Base-by-base conservation (phyloP, 1,284 basidiomycete genomes). In the Moniliella sp. region DNA sequence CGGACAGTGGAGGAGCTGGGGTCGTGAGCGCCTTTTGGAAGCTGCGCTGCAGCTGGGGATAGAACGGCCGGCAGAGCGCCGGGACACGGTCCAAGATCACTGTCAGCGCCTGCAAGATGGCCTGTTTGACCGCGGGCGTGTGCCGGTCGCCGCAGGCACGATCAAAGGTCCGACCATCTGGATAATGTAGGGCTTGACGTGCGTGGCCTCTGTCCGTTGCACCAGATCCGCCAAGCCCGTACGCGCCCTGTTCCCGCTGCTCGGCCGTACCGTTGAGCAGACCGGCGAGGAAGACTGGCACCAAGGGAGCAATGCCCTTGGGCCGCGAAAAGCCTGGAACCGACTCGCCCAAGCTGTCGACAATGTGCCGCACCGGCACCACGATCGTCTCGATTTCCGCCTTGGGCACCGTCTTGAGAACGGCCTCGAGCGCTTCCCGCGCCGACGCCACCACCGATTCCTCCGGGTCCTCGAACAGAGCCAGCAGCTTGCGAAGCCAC, bases 1-100 rank as follows among this genome's bases (percentile, higher is more conserved):
- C 88, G 74, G 16, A 97, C 83, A 12, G 72, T 74, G 2, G 70
- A 65, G 45, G 78, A 80, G 1, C 76, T 70, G 1, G 76, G 64
- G 59, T 97, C 88, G 37, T 75, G 71, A 0, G 79, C 71, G 23
- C 82, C 81, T 97, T 97, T 62, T 93, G 78, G 57, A 97, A 97
- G 15, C 84, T 93, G 25, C 88, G 72, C 58, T 94, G 88, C 21
- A 97, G 66, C 58, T 97, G 88, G 2, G 88, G 91, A 69, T 93
- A 93, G 75, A 97, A 97, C 0, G 88, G 86, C 58, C 83, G 83
- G 43, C 93, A 82, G 45, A 91, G 80, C 13, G 70, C 66, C 0
- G 88, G 84, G 13, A 94, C 52, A 79, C 45, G 43, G n/a, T 37
- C 39, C 21, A 59, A 42, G 41, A 51, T 52, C 18, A 50, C 48